Evolutionary conservation across 192 early-diverging fungal species (phyloP).

Genomic region (Jimgerdemannia flammicorona): DNA sequence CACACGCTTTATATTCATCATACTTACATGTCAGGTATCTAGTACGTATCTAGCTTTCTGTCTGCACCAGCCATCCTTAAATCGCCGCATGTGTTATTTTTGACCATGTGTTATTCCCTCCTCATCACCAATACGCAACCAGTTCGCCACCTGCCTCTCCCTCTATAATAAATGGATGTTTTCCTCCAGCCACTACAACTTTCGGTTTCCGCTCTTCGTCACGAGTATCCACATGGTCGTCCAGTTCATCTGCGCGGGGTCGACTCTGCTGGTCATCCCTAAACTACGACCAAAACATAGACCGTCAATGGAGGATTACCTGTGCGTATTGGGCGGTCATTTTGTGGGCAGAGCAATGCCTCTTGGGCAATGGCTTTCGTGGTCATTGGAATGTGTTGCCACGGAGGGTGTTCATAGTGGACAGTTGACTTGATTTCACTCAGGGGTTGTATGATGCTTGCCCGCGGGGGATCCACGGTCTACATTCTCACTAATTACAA

Average conservation of each 20-base stretch:
- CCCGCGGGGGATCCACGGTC: neutral
- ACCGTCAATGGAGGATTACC: conserved; percentile 48
- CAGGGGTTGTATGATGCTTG: neutral
- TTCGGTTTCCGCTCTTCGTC: conserved; percentile 85
- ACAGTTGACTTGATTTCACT: neutral
- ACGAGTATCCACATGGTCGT: conserved; percentile 82
- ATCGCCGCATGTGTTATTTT: too few species aligned
- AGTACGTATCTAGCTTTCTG: neutral
- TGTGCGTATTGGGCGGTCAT: conserved; percentile 21
- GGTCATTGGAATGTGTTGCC: neutral
- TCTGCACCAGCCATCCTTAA: neutral
- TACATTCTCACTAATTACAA: neutral
- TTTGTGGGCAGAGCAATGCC: neutral
- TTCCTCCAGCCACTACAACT: conserved; percentile 73
- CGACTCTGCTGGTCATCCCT: conserved; percentile 57
- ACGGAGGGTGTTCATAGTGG: neutral
- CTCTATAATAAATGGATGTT: conserved; percentile 97
- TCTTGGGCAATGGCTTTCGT: neutral
- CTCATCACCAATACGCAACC: neutral
- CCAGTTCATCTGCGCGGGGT: conserved; percentile 65
- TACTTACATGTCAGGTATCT: neutral
- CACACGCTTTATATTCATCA: neutral
- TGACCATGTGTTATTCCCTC: neutral
- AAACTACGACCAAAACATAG: conserved; percentile 51
- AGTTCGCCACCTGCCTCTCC: conserved; percentile 65